phyloP scores from a whole-genome alignment of 495 filamentous ascomycete species.

The Neurospora intermedia region DNA sequence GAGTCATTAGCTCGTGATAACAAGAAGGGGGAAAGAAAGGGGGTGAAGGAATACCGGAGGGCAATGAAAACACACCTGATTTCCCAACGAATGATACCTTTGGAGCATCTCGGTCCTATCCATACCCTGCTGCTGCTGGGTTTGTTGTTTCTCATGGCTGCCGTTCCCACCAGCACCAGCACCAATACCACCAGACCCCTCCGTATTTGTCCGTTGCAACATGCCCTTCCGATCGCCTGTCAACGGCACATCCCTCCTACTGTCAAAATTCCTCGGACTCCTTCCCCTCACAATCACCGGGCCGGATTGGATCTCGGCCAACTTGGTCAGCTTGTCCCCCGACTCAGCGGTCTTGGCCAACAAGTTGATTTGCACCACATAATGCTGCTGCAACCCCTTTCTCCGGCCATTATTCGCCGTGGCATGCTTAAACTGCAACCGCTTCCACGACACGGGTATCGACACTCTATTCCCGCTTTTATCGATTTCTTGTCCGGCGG shows the following conservation, averaged over 20 bases:
- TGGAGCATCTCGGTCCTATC: constrained; percentile 25
- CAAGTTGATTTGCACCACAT: constrained; percentile 54
- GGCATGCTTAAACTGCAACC: constrained; percentile 83
- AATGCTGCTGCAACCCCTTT: constrained; percentile 62
- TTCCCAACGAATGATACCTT: constrained; percentile 25
- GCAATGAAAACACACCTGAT: constrained; percentile 12
- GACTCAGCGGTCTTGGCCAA: constrained; percentile 41
- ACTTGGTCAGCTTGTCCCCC: constrained; percentile 44
- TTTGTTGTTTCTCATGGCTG: not conserved
- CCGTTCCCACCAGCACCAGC: not conserved
- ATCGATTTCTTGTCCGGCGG: constrained; percentile 55
- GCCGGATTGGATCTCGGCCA: constrained; percentile 52
- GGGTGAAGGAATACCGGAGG: not conserved
- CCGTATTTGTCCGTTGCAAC: constrained; percentile 14
- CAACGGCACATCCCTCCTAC: constrained; percentile 53
- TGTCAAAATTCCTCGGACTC: constrained; percentile 60
- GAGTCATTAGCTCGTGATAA: too few relatives aligned
- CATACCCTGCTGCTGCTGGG: constrained; percentile 3
- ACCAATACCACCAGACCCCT: not conserved
- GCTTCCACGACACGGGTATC: constrained; percentile 78
- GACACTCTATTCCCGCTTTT: constrained; percentile 53
- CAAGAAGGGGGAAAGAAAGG: too few relatives aligned
- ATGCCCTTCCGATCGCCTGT: constrained; percentile 34
- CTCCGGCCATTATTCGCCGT: constrained; percentile 75
- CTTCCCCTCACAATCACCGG: constrained; percentile 60